Evolutionary conservation across 2,329 filamentous ascomycete species (phyloP).

Genomic region (Ceratocystis lukuohia): DNA sequence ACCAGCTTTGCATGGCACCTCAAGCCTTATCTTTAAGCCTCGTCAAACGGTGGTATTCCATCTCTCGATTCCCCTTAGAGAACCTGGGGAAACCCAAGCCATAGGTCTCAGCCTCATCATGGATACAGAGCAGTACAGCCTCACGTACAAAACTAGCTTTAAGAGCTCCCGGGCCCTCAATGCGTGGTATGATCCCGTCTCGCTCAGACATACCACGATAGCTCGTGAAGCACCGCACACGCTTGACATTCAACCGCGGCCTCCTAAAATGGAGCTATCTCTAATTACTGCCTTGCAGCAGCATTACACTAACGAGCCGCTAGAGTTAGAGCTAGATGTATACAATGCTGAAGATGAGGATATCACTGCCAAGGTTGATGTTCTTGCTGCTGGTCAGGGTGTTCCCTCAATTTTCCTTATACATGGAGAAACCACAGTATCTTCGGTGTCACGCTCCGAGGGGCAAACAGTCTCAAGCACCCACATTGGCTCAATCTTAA

Average conservation of each 20-base stretch:
- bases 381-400: conserved; percentile 49
- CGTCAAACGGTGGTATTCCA: conserved; percentile 58
- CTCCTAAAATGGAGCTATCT: conserved; percentile 75
- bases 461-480: conserved; percentile 34
- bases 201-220: conserved; percentile 32
- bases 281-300: conserved; percentile 49
- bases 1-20: conserved; percentile 20
- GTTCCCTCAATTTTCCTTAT: conserved; percentile 35
- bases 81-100: conserved; percentile 64
- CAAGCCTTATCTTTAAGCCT: conserved; percentile 29
- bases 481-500: conserved; percentile 35
- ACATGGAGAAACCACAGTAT: conserved; percentile 26
- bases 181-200: conserved; percentile 38
- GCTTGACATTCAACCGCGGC: conserved; percentile 70
- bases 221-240: conserved; percentile 38
- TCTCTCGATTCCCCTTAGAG: conserved; percentile 59
- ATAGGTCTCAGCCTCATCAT: conserved; percentile 49
- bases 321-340: conserved; percentile 56
- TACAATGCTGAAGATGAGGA: conserved; percentile 73
- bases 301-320: conserved; percentile 73
- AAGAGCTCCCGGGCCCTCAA: conserved; percentile 30
- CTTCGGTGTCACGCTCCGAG: conserved; percentile 28
- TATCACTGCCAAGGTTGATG: conserved; percentile 56
- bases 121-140: conserved; percentile 49
- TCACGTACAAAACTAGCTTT: conserved; percentile 52